Conservation (phyloP, 2,329 filamentous ascomycete species). For the Paraphaeosphaeria minitans region DNA sequence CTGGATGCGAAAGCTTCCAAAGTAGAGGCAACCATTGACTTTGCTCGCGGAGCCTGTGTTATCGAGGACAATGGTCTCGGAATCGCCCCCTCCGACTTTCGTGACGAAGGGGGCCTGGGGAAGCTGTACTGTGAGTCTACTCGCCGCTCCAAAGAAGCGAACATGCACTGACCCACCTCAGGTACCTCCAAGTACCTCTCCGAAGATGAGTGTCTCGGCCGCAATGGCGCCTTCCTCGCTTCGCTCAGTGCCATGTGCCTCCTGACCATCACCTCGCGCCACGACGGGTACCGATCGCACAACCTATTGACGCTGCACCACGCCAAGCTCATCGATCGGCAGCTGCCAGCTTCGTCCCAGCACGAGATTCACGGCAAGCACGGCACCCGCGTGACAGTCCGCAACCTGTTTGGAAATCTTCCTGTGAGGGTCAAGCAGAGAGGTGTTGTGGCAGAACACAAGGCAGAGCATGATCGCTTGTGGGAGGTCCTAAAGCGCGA, state of each 20-base stretch:
- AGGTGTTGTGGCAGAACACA: slow-evolving; percentile 58
- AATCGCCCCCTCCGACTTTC: slow-evolving; percentile 75
- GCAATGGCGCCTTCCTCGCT: slow-evolving; percentile 75
- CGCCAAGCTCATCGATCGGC: slow-evolving; percentile 67
- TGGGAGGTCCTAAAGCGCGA: slow-evolving; percentile 68
- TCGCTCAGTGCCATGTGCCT: slow-evolving; percentile 78
- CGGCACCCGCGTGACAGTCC: slow-evolving; percentile 77
- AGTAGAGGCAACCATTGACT: slow-evolving; percentile 75
- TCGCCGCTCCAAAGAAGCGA: slow-evolving; percentile 11
- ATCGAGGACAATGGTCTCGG: slow-evolving; percentile 86
- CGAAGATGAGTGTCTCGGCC: slow-evolving; percentile 62
- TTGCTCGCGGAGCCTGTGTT: slow-evolving; percentile 73
- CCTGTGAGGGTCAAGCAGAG: slow-evolving; percentile 88
- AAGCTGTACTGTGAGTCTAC: slow-evolving; percentile 69
- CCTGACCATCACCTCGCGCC: slow-evolving; percentile 75
- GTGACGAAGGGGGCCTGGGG: slow-evolving; percentile 70
- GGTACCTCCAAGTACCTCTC: slow-evolving; percentile 75
- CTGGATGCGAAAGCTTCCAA: slow-evolving; percentile 77
- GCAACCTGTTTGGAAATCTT: slow-evolving; percentile 86
- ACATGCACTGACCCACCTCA: slow-evolving; percentile 44
- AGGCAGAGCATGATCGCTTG: slow-evolving; percentile 61
- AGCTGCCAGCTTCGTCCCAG: slow-evolving; percentile 64
- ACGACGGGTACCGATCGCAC: slow-evolving; percentile 63
- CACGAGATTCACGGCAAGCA: slow-evolving; percentile 62
- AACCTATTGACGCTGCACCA: slow-evolving; percentile 74